Conservation (phyloP, 495 filamentous ascomycete species). For the Apodospora peruviana region DNA sequence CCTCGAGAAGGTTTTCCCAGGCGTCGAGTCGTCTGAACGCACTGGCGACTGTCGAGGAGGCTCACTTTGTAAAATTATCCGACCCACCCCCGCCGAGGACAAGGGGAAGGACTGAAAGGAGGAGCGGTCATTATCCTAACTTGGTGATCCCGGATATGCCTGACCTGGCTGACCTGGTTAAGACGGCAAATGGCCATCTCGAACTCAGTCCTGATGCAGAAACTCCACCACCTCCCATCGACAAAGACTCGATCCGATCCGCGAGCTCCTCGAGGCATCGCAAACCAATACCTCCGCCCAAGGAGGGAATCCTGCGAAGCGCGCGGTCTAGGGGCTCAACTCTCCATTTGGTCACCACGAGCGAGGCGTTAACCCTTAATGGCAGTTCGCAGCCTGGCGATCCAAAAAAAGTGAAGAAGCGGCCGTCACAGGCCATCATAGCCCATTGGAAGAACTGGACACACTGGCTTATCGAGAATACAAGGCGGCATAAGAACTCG, state of each 20-base stretch:
- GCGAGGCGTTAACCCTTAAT: constrained; percentile 31
- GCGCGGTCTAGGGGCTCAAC: constrained; percentile 69
- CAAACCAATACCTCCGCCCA: constrained; percentile 77
- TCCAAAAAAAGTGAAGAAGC: constrained; percentile 38
- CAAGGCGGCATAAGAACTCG: constrained; percentile 32
- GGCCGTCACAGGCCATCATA: constrained; percentile 43
- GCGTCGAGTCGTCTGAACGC: constrained; percentile 79
- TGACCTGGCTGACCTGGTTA: constrained; percentile 58
- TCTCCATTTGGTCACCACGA: constrained; percentile 69
- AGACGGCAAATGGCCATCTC: constrained; percentile 19
- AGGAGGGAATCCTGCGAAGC: constrained; percentile 59
- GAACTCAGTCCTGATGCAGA: constrained; percentile 34
- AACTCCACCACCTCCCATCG: constrained; percentile 60
- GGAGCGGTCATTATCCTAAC: constrained; percentile 46
- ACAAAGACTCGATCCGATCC: constrained; percentile 72
- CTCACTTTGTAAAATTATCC: constrained; percentile 26
- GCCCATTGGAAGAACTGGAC: constrained; percentile 72
- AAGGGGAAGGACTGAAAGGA: constrained; percentile 46
- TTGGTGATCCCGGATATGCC: constrained; percentile 60
- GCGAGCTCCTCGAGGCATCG: constrained; percentile 60
- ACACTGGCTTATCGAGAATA: constrained; percentile 47
- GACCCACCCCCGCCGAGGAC: constrained; percentile 54
- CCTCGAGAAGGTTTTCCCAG: constrained; percentile 73
- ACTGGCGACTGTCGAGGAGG: constrained; percentile 73
- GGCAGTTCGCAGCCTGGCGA: constrained; percentile 19